Evolutionary conservation across 106 monocot species (phyloP), one percentile per base, ranked within the genome.

Genomic region (Dioscorea zingiberensis): DNA sequence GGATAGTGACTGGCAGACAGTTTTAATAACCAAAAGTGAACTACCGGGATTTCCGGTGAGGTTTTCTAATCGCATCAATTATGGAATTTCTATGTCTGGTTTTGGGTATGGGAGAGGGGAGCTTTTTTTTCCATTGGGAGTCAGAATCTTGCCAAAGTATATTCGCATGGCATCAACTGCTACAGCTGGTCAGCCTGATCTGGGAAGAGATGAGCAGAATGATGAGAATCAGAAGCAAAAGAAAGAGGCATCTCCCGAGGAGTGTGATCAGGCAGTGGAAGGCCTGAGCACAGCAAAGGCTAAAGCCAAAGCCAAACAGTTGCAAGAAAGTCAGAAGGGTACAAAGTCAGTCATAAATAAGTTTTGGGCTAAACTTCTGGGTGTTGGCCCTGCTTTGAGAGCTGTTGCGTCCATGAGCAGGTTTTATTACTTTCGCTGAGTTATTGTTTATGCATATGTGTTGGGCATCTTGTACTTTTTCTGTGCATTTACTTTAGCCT

Each of bases 231-330:
- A 71, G 51, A 91, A 92, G 65, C 69, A 68, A 68, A 68, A 57
- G 21, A 97, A 89, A 68, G 92, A 92, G 63, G 79, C 92, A 48
- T 97, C 92, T 11, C 85, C 97, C n/a, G 92, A 97, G 80, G 97
- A 97, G 57, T 97, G 97, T 69, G 97, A 97, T 85, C 86, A 88
- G 76, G 97, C 97, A 9, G 97, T 97, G 21, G 97, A 97, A 81
- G 97, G 86, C 29, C 67, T 97, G 57, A 97, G 83, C 70, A 85
- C 76, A 47, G 88, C 91, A 54, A 97, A 89, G 73, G 92, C 88
- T 8, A 92, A 97, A 74, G 92, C 88, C 1, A 97, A 92, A 69
- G 88, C 88, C 7, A 97, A 97, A 66, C 71, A 78, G 68, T 58
- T 77, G 60, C 67, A 73, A 49, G 95, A 86, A 56, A 28, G 81